These are phyloP conservation scores for Alliaria petiolata DNA, from an alignment of 345 rosid genomes.

Conservation along the genomic window DNA sequence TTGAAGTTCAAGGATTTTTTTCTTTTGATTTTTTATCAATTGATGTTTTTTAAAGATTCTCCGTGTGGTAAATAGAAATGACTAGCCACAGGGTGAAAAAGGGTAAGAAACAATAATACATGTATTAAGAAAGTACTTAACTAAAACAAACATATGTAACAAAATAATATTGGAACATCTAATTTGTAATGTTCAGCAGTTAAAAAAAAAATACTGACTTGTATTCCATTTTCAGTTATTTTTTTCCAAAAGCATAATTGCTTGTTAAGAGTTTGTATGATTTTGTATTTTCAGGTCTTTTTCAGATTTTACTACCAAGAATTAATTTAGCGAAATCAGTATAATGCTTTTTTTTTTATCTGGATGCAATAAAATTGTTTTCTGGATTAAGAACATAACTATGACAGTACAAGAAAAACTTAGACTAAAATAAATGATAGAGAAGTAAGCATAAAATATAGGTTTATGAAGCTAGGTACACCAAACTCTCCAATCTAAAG, in stretches of 20 bases:
- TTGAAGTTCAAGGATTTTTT: slow-evolving; percentile 3
- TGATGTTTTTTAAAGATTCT: neutral
- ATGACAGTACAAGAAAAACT: neutral
- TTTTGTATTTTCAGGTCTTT: too few species aligned
- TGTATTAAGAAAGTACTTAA: too few species aligned
- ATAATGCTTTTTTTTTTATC: neutral
- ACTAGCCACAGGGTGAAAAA: neutral
- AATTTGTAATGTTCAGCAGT: neutral
- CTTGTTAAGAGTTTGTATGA: too few species aligned
- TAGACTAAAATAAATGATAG: neutral
- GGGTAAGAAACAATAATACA: too few species aligned
- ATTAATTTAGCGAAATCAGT: neutral
- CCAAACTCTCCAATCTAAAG: slow-evolving; percentile 28
- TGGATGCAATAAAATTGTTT: neutral
- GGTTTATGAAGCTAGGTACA: slow-evolving; percentile 15
- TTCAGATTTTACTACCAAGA: too few species aligned
- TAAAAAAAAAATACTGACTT: too few species aligned
- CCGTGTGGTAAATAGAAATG: neutral
- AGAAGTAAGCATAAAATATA: neutral
- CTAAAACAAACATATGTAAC: too few species aligned
- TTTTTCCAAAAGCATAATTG: too few species aligned
- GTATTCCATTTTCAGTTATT: too few species aligned
- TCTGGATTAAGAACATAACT: neutral
- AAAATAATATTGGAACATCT: too few species aligned
- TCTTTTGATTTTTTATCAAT: too few species aligned